Evolutionary conservation across 2,329 filamentous ascomycete species (phyloP), one percentile per base, ranked within the genome.

Genomic region (Chrysoporthe austroafricana): DNA sequence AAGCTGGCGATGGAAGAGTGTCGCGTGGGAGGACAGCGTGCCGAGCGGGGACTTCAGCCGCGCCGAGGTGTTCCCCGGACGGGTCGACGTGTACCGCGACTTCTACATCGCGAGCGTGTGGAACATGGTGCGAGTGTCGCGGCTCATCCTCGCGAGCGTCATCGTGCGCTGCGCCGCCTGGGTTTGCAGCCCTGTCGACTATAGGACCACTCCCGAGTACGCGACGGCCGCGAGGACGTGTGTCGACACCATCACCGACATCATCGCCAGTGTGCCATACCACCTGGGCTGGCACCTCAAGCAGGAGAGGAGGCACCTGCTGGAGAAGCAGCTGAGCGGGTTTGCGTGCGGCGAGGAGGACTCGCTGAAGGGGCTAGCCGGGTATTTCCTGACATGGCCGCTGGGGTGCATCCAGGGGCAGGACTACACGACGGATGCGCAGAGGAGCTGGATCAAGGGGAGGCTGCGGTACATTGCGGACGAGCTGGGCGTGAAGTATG

Each of bases 161-260:
- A 82, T 85, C 48, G 84, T 89, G 14, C 84, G 88, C 7, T 88
- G 86, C 72, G 83, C 84, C 7, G 87, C 88, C 1, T 89, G 87
- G 86, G 79, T 86, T 34, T 86, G 85, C 74, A 80, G 83, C 9
- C 87, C 88, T 0, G 82, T 86, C 9, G 87, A 90, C 75, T 89
- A 89, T 73, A 81, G 87, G 54, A 89, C 86, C 1, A 89, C 87
- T 6, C 83, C 86, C 21, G 86, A 89, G 74, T 90, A 89, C 71
- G 85, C 85, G 13, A 82, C 83, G 0, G 84, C 85, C 4, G 81
- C 84, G 18, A 77, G 83, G 48, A 80, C 80, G 1, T 87, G 82
- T 63, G 79, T 80, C 50, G 83, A 86, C 58, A 81, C 80, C 64
- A 86, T 89, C 70, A 81, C 82, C 3, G 87, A 89, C 71, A 84